Conservation (phyloP, 441 rosid species). For the Melastoma candidum region DNA sequence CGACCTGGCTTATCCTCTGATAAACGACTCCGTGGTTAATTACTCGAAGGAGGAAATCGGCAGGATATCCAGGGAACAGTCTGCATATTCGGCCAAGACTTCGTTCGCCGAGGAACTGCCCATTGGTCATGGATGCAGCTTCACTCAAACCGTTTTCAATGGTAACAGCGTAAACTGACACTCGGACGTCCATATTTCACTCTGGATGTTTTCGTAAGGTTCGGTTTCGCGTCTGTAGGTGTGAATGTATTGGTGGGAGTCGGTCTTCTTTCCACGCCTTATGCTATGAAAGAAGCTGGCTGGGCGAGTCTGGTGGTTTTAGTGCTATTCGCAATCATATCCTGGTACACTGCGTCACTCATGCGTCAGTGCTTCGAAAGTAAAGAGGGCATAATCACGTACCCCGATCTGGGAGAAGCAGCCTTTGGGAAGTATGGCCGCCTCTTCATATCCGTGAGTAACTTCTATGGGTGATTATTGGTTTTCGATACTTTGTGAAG, state of each 20-base stretch:
- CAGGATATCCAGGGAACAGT: slow-evolving; percentile 34
- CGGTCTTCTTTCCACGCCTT: slow-evolving; percentile 82
- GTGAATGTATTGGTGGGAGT: slow-evolving; percentile 84
- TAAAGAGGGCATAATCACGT: slow-evolving; percentile 51
- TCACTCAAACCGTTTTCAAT: slow-evolving; percentile 79
- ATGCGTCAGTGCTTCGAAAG: slow-evolving; percentile 78
- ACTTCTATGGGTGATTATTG: too few species aligned
- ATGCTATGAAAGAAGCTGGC: slow-evolving; percentile 62
- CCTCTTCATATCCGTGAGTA: slow-evolving; percentile 61
- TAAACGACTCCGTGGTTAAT: slow-evolving; percentile 28
- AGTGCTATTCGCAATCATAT: slow-evolving; percentile 38
- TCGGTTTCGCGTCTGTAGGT: slow-evolving; percentile 27
- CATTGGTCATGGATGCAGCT: slow-evolving; percentile 58
- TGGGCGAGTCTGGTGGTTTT: slow-evolving; percentile 64
- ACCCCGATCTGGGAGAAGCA: slow-evolving; percentile 90
- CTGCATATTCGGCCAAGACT: slow-evolving; percentile 46
- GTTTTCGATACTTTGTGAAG: background rate
- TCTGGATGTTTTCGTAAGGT: background rate
- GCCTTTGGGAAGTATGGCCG: slow-evolving; percentile 91
- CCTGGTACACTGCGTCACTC: slow-evolving; percentile 82
- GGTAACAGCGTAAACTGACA: slow-evolving; percentile 25
- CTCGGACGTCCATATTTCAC: background rate
- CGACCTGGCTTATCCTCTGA: slow-evolving; percentile 43
- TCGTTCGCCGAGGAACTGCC: slow-evolving; percentile 61
- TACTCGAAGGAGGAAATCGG: slow-evolving; percentile 24